Base-by-base conservation (phyloP, 352 stramenopile species). In the Aphanomyces invadans region DNA sequence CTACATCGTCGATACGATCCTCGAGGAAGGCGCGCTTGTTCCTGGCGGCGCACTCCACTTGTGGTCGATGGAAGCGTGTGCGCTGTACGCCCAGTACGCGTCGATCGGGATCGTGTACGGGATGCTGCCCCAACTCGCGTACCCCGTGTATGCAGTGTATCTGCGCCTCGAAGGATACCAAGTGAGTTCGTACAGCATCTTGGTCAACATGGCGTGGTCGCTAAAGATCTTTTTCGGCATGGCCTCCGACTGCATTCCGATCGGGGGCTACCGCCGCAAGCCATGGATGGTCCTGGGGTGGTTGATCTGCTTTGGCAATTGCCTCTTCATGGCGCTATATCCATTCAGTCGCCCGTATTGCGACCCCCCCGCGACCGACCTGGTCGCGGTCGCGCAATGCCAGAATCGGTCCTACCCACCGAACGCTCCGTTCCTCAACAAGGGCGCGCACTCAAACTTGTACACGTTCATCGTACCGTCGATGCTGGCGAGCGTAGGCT, bases 191-290 rank as follows among this genome's bases (percentile, higher is more conserved):
- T 76, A 76, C 32, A 71, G 72, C 1, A 68, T 66, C 2, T 49
- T 89, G 17, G 69, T 89, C 0, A 74, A 76, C 49, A 65, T 89
- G 10, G 80, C 78, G 4, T 92, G 81, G 80, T 78, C 63, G 4
- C 89, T 88, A 68, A 92, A 90, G 67, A 75, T 83, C 19, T 73
- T 84, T 12, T 83, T 78, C 62, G 79, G 77, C 45, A 79, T 85
- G 33, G 31, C 86, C 3, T 77, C 67, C 17, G 79, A 87, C 65
- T 84, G 74, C 32, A 67, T 81, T 38, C 79, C 79, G 4, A 79
- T 87, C 62, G 73, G 71, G 60, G 79, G 79, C 25, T 76, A 79
- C 46, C 78, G 76, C 32, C 62, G 76, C 25, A 79, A 79, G 62
- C 71, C 76, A 28, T 87, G 84, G 64, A 82, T 86, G 57, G 64